Base-by-base conservation (phyloP, 345 rosid species). In the Passiflora organensis region DNA sequence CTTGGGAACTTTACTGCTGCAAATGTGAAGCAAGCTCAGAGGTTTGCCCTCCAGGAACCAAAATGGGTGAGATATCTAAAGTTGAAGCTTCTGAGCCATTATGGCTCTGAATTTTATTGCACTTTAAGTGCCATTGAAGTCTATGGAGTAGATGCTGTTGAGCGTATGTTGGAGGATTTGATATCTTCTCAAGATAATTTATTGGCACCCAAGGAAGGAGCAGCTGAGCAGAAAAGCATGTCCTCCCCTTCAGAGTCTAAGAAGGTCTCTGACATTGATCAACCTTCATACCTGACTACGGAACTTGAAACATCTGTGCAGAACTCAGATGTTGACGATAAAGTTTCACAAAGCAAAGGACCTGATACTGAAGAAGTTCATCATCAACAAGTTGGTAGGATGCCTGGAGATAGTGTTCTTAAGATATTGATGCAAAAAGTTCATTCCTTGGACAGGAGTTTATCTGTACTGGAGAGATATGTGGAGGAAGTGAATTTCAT, bases 81-180 rank as follows among this genome's bases (percentile, higher is more conserved):
- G 66, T 77, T 89, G 48, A 87, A 65, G 58, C 82, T 94, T 58
- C 55, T 79, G 18, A 83, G 79, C 65, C 97, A 94, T 65, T 70
- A 83, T 58, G 97, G 99, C 8, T 75, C 85, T 25, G 99, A 94
- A 72, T 89, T 94, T 73, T 94, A 94, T 60, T 94, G 99, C 63
- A 94, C 99, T 0, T 68, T 89, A 51, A 94, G 97, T 56, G 60
- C 80, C 45, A 46, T 89, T 32, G 93, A 89, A 77, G 95, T 82
- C 19, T 89, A 78, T 44, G 97, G 99, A 62, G 97, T 94, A 37
- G 97, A 94, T 75, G 96, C 97, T 13, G 91, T 89, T 57, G 99
- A 94, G 70, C 43, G 83, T 67, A 85, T 89, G 97, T 75, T 94
- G 55, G 97, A 85, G 67, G 99, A 94, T 80, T 73, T 89, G 81